phyloP scores from a whole-genome alignment of 1,284 basidiomycete species.

The Apiotrichum sp. region DNA sequence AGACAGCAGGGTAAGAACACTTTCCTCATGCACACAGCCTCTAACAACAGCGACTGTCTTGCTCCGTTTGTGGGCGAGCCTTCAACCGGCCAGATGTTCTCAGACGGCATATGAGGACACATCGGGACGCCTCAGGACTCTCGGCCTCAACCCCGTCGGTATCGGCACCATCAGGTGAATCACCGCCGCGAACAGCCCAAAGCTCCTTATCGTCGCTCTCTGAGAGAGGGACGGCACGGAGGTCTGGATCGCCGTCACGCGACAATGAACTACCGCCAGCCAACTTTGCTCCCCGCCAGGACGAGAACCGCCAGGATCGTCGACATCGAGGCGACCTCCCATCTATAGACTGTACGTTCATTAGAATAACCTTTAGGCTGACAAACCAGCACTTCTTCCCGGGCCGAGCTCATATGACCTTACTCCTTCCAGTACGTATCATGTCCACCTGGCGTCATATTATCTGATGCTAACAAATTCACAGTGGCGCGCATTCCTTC shows the following conservation, averaged over 20 bases:
- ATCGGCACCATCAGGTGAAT: not conserved
- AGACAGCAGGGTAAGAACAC: slow-evolving; percentile 1
- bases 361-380: not conserved
- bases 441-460: not conserved
- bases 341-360: not conserved
- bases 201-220: not conserved
- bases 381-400: not conserved
- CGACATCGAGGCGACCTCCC: slow-evolving; percentile 1
- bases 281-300: not conserved
- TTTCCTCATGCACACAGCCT: no score
- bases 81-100: slow-evolving; percentile 7
- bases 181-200: not conserved
- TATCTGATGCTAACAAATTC: not conserved
- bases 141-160: not conserved
- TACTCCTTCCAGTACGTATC: not conserved
- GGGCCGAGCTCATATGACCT: not conserved
- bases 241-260: not conserved
- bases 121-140: not conserved
- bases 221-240: not conserved
- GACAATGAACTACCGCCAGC: not conserved
- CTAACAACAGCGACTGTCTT: slow-evolving; percentile 1
- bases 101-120: slow-evolving; percentile 3
- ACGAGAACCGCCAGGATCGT: not conserved
- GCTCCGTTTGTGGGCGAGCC: not conserved
- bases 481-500: not conserved